Conservation (phyloP, 768 basidiomycete species). For the Mycena rebaudengoi region DNA sequence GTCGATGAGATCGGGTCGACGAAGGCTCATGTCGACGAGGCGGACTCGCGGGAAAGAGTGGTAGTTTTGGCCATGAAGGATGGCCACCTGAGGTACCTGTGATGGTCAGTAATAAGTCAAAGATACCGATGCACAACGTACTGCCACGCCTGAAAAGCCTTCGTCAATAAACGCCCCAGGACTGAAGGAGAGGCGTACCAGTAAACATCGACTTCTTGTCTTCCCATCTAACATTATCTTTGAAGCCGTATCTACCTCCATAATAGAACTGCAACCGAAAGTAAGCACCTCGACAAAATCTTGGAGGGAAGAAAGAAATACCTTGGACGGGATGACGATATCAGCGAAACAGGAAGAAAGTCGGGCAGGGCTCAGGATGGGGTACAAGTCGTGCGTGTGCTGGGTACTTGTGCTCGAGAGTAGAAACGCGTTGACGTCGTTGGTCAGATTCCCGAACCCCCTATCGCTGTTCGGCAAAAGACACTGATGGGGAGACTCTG, state of each 20-base stretch:
- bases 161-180: no score
- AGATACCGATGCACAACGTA: background rate
- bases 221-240: no score
- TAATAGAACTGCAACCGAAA: no score
- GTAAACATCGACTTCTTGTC: no score
- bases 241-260: no score
- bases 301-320: no score
- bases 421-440: background rate
- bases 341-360: conserved; percentile 3
- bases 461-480: background rate
- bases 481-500: conserved; percentile 1
- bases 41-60: conserved; percentile 4
- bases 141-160: no score
- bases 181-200: no score
- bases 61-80: background rate
- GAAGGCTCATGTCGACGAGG: background rate
- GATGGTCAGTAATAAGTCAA: no score
- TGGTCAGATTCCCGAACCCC: background rate
- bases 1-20: no score
- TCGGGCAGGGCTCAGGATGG: conserved; percentile 3
- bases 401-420: background rate
- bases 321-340: conserved; percentile 1
- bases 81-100: conserved; percentile 1
- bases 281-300: no score
- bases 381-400: conserved; percentile 5